Percentiles rank a stretch among this genome's conserved stretches.
Evolutionary conservation across 345 rosid species (phyloP).

Genomic region (Gossypium ekmanianum): DNA sequence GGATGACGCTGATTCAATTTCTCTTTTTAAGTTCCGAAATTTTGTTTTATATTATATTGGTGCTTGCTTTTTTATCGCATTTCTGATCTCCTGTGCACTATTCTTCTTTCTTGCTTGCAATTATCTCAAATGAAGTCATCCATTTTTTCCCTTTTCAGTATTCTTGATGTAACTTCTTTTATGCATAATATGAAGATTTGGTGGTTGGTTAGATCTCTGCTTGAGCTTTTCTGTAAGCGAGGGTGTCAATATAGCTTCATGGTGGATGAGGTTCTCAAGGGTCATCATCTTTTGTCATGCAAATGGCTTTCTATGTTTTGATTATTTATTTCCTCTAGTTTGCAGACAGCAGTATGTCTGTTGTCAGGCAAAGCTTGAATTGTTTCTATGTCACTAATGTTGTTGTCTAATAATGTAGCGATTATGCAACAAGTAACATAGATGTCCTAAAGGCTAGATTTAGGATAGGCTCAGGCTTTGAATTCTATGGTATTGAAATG

Average conservation of each 20-base stretch:
- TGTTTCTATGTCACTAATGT: neutral
- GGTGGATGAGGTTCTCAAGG: neutral
- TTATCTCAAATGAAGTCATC: constrained; percentile 6
- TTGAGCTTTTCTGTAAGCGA: neutral
- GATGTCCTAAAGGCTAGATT: neutral
- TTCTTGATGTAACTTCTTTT: neutral
- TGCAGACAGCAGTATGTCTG: neutral
- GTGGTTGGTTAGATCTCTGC: neutral
- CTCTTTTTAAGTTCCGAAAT: neutral
- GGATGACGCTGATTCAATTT: constrained; percentile 4
- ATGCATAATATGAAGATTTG: neutral
- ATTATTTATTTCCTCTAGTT: neutral
- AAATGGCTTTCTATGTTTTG: neutral
- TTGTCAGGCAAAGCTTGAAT: neutral
- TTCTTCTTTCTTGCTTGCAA: neutral
- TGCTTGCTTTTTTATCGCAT: neutral
- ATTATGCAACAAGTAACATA: neutral
- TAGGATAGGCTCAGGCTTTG: neutral
- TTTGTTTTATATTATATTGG: neutral
- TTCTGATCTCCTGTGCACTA: neutral
- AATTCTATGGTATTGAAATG: neutral
- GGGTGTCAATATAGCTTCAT: neutral
- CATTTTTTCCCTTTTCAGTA: neutral
- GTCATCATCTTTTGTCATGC: neutral
- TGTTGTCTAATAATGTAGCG: neutral